Evolutionary conservation across 1,284 basidiomycete species (phyloP), one percentile per base, ranked within the genome.

Genomic region (Rhodotorula sp.): DNA sequence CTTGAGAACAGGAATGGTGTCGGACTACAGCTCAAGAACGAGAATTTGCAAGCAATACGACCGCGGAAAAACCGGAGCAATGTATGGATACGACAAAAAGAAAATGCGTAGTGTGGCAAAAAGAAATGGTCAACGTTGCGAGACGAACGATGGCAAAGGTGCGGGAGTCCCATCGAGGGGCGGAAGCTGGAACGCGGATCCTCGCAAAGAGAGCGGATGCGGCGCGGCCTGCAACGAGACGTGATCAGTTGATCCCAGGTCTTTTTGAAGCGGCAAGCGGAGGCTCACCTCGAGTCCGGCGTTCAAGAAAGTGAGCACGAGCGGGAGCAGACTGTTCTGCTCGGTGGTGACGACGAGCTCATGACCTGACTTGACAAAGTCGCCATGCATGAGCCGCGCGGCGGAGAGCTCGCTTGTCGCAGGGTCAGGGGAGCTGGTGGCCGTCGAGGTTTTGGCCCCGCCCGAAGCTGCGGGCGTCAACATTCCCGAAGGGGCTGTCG

Each of bases 321-420:
- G 44, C 5, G 82, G 81, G 30, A 83, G 70, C 20, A 82, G 73
- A 44, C 80, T 81, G 71, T 83, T 83, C 65, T 83, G 82, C 69
- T 81, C 79, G 55, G 79, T 79, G 12, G 78, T 75, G 6, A 78
- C 55, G 6, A 80, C 77, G 14, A 83, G 67, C 56, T 82, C 80
- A 10, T 75, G 67, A 1, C 82, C 81, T 44, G 74, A 78, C 74
- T 78, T 77, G 63, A 66, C 57, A 51, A 62, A 73, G 30, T 46
- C 24, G n/a, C 60, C 67, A 4, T 62, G 55, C 58, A 22, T 6
- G 6, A 33, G 24, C 37, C n/a, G n/a, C 4, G 54, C 44, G 0
- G 30, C 62, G 15, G 49, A 56, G 20, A 59, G 48, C 45, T 77
- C 75, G 30, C 69, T 72, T 22, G 60, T 72, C 20, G 67, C 64